These are phyloP conservation scores for Aspergillus transmontanensis DNA, from an alignment of 2,329 filamentous ascomycete genomes.

Conservation along the genomic window DNA sequence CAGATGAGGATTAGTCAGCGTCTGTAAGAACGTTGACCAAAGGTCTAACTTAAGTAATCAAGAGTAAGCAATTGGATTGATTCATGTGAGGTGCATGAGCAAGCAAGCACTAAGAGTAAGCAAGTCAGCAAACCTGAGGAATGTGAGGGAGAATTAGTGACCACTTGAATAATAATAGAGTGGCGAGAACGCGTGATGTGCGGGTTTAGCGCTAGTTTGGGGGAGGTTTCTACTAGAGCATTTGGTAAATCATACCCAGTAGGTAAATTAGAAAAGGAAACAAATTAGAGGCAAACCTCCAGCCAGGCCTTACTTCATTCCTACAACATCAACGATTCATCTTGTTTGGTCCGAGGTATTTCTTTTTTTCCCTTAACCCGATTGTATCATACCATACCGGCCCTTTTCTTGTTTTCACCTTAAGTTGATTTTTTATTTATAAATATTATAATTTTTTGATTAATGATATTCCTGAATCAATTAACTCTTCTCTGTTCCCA, in stretches of 20 bases:
- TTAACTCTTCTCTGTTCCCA: not conserved
- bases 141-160: slow-evolving; percentile 5
- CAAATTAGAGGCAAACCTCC: not conserved
- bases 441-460: not conserved
- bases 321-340: not conserved
- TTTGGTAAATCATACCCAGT: not conserved
- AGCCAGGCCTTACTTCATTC: not conserved
- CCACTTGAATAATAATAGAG: slow-evolving; percentile 10
- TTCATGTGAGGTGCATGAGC: slow-evolving; percentile 1
- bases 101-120: slow-evolving; percentile 1
- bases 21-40: not conserved
- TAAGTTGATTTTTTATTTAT: not conserved
- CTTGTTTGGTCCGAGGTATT: not conserved
- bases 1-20: slow-evolving; percentile 2
- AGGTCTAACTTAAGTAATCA: not conserved
- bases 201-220: not conserved
- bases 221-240: not conserved
- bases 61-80: not conserved
- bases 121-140: slow-evolving; percentile 5
- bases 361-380: not conserved
- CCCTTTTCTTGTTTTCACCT: not conserved
- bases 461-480: not conserved
- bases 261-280: not conserved
- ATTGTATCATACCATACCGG: slow-evolving; percentile 5
- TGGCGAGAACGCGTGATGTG: slow-evolving; percentile 13